These are phyloP conservation scores for Karstenula rhodostoma DNA, from an alignment of 2,329 filamentous ascomycete genomes.

Conservation along the genomic window DNA sequence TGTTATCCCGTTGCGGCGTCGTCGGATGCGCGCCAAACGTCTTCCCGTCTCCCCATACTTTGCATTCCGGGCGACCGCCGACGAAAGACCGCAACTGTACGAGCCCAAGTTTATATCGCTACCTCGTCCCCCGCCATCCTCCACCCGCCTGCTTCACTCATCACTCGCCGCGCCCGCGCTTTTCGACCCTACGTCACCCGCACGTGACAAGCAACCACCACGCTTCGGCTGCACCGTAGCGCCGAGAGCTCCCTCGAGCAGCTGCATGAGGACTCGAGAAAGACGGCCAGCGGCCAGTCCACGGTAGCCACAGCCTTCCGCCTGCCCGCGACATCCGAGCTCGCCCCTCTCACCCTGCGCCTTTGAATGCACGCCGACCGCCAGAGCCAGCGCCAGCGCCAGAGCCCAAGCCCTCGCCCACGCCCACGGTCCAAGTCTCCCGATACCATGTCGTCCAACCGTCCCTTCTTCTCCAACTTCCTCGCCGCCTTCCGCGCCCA, in stretches of 20 bases:
- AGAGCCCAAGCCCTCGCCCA: too few relatives aligned
- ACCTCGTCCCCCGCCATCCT: constrained; percentile 25
- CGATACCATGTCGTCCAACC: constrained; percentile 67
- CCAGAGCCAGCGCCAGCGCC: too few relatives aligned
- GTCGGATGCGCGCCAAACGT: constrained; percentile 22
- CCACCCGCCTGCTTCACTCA: constrained; percentile 11
- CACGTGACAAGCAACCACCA: constrained; percentile 15
- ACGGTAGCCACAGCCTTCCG: background rate
- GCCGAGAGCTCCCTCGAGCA: background rate
- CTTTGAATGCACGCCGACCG: constrained; percentile 40
- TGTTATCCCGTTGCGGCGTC: constrained; percentile 34
- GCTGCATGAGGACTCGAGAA: constrained; percentile 19
- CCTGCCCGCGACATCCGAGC: background rate
- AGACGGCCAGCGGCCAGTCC: constrained; percentile 12
- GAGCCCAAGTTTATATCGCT: constrained; percentile 1
- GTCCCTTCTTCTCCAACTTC: constrained; percentile 72
- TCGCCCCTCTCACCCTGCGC: background rate
- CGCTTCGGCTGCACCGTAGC: constrained; percentile 4
- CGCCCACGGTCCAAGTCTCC: constrained; percentile 27
- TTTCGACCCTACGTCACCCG: constrained; percentile 28
- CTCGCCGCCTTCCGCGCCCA: constrained; percentile 73
- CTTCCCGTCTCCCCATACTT: constrained; percentile 16
- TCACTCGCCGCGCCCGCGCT: background rate
- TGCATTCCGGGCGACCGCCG: constrained; percentile 10
- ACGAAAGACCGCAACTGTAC: constrained; percentile 2